A percentile compares a stretch with the other conserved stretches of the same genome.
These are phyloP conservation scores for Collybiopsis luxurians DNA, from an alignment of 768 basidiomycete genomes.

Conservation along the genomic window DNA sequence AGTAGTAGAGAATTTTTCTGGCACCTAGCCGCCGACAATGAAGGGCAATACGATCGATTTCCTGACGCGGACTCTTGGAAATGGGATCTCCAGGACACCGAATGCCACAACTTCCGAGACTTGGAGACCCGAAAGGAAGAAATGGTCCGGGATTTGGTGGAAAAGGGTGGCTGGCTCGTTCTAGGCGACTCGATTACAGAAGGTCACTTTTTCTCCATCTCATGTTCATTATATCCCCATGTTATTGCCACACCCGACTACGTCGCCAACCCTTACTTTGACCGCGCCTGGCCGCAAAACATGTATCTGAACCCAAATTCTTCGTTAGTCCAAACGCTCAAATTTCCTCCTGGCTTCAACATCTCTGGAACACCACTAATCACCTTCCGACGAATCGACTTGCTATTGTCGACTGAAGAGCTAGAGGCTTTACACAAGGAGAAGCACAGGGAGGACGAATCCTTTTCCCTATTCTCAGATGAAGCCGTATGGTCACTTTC, in stretches of 20 bases:
- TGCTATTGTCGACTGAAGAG: slow-evolving; percentile 49
- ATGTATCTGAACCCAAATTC: slow-evolving; percentile 60
- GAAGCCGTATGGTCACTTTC: slow-evolving; percentile 54
- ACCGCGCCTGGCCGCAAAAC: slow-evolving; percentile 65
- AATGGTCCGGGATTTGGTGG: slow-evolving; percentile 57
- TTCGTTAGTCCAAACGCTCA: slow-evolving; percentile 38
- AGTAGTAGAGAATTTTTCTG: slow-evolving; percentile 59
- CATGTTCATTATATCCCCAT: slow-evolving; percentile 64
- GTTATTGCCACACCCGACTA: slow-evolving; percentile 66
- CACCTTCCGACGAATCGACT: slow-evolving; percentile 63
- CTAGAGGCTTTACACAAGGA: slow-evolving; percentile 42
- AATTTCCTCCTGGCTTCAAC: slow-evolving; percentile 51
- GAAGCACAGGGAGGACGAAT: slow-evolving; percentile 24
- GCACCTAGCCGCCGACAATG: slow-evolving; percentile 53
- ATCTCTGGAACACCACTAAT: slow-evolving; percentile 58
- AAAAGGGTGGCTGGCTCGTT: slow-evolving; percentile 69
- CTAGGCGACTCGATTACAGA: slow-evolving; percentile 71
- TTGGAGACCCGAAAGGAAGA: neutral
- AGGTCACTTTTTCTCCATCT: slow-evolving; percentile 72
- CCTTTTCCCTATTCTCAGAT: slow-evolving; percentile 48
- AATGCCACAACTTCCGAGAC: slow-evolving; percentile 15
- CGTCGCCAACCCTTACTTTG: slow-evolving; percentile 48
- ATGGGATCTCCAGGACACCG: slow-evolving; percentile 50
- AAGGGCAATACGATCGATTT: slow-evolving; percentile 42
- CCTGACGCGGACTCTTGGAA: slow-evolving; percentile 49